A percentile compares a stretch with the other conserved stretches of the same genome.
Conservation (phyloP, 1,139 yeast species). For the Saccharomyces hybrid region DNA sequence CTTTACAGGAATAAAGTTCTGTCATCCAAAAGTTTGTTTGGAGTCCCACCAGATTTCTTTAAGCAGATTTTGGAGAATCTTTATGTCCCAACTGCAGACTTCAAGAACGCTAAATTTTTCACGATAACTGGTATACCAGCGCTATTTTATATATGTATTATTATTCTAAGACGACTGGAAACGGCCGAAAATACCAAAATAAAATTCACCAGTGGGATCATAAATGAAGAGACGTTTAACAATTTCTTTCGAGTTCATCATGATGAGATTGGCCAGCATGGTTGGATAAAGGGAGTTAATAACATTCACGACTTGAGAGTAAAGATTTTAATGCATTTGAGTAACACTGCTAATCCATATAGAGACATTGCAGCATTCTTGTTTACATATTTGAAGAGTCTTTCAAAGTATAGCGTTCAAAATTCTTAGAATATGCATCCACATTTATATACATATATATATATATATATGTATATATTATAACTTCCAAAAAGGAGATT, state of each 20-base stretch:
- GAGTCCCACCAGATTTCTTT: constrained; percentile 33
- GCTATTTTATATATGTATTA: constrained; percentile 38
- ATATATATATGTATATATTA: not conserved
- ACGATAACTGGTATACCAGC: constrained; percentile 51
- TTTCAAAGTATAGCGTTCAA: constrained; percentile 20
- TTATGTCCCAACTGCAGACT: constrained; percentile 32
- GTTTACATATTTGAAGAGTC: constrained; percentile 41
- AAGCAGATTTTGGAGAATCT: constrained; percentile 35
- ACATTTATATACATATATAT: no score
- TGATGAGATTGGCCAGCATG: constrained; percentile 26
- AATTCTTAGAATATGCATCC: not conserved
- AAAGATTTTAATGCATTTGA: constrained; percentile 34
- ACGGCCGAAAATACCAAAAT: constrained; percentile 2
- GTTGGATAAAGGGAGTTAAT: constrained; percentile 19
- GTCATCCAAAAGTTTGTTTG: constrained; percentile 36
- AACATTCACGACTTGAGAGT: constrained; percentile 38
- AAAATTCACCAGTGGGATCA: constrained; percentile 3
- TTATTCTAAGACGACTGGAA: constrained; percentile 12
- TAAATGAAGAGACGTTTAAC: constrained; percentile 9
- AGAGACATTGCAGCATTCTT: constrained; percentile 41
- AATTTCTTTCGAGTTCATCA: constrained; percentile 1
- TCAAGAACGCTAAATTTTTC: constrained; percentile 37
- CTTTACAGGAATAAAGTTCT: constrained; percentile 54
- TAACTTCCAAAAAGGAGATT: not conserved
- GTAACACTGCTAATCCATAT: constrained; percentile 33